Conservation (phyloP, 2,329 filamentous ascomycete species). For the Fusarium penzigii region DNA sequence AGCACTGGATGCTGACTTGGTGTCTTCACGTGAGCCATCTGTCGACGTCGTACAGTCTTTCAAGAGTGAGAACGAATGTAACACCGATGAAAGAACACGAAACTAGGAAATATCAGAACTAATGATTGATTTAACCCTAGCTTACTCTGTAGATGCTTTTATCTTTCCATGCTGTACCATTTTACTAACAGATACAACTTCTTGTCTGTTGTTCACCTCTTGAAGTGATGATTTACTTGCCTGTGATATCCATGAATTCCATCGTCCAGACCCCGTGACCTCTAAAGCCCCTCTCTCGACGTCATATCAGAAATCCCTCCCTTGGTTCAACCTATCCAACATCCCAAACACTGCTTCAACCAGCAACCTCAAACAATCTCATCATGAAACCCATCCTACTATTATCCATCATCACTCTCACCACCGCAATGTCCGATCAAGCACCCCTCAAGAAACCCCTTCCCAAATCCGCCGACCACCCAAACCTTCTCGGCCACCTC, state of each 20-base stretch:
- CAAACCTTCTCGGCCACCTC: constrained; percentile 20
- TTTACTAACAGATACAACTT: no score
- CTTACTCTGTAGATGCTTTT: no score
- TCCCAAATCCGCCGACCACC: not conserved
- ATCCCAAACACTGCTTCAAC: constrained; percentile 7
- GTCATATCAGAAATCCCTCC: not conserved
- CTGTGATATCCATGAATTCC: not conserved
- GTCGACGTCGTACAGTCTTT: no score
- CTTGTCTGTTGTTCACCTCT: no score
- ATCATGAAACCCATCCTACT: constrained; percentile 25
- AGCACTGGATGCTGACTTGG: not conserved
- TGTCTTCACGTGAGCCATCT: not conserved
- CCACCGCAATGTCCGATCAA: constrained; percentile 3
- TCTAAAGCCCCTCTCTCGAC: constrained; percentile 13
- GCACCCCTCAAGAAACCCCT: constrained; percentile 2
- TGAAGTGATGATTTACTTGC: not conserved
- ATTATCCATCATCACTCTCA: constrained; percentile 16
- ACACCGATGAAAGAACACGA: no score
- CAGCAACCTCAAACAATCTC: constrained; percentile 3
- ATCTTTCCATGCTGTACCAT: no score
- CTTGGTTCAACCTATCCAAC: not conserved
- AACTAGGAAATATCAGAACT: no score
- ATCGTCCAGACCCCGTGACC: constrained; percentile 9
- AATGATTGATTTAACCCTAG: no score
- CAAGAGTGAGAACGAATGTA: no score